Evolutionary conservation across 768 basidiomycete species (phyloP).

Genomic region (Lentinus brumalis): DNA sequence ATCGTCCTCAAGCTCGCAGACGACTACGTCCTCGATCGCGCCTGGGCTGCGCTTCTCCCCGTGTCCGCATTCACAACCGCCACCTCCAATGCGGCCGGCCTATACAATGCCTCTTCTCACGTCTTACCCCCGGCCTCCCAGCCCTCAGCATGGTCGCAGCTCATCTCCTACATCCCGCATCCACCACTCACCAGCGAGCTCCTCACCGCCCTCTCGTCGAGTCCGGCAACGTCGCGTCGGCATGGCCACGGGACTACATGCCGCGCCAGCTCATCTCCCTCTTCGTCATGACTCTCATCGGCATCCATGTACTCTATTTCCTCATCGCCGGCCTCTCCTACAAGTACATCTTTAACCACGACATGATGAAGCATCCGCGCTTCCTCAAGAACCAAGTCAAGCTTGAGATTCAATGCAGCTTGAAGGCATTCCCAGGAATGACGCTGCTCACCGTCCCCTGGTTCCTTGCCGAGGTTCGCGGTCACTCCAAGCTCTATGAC

Average conservation of each 20-base stretch:
- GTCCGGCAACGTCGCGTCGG: constrained; percentile 48
- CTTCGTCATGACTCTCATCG: constrained; percentile 68
- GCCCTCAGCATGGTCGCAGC: constrained; percentile 52
- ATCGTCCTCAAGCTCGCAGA: constrained; percentile 73
- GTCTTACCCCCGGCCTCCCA: constrained; percentile 40
- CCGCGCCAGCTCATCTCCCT: constrained; percentile 80
- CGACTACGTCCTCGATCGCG: constrained; percentile 70
- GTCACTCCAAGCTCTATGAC: constrained; percentile 79
- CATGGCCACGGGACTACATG: constrained; percentile 85
- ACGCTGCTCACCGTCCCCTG: constrained; percentile 85
- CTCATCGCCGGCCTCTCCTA: constrained; percentile 85
- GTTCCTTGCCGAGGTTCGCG: constrained; percentile 92
- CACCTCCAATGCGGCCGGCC: constrained; percentile 21
- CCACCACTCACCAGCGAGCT: constrained; percentile 48
- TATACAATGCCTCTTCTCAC: constrained; percentile 32
- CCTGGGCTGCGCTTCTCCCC: constrained; percentile 80
- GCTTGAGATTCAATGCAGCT: constrained; percentile 73
- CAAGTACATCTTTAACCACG: constrained; percentile 86
- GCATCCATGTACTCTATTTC: constrained; percentile 88
- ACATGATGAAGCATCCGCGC: constrained; percentile 93
- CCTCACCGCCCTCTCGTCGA: constrained; percentile 27
- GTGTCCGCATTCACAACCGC: constrained; percentile 33
- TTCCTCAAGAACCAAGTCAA: constrained; percentile 88
- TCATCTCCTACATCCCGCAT: constrained; percentile 59
- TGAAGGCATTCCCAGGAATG: constrained; percentile 83